Evolutionary conservation across 768 basidiomycete species (phyloP).

Genomic region (Baorangia bicolor): DNA sequence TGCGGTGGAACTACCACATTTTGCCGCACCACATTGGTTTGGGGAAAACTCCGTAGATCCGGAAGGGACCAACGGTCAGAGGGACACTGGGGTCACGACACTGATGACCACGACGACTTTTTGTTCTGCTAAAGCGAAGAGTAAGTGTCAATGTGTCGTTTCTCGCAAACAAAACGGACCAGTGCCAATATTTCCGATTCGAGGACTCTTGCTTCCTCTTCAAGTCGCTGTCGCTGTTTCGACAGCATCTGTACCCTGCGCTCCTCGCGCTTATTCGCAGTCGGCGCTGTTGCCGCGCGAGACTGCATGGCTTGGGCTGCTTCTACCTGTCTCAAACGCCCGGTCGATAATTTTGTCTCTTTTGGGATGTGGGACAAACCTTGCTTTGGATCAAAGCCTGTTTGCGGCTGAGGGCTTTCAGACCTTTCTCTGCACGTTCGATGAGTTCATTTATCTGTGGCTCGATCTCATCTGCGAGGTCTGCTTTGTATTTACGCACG

Average conservation of each 20-base stretch:
- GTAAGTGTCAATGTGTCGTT: not conserved
- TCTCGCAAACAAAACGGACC: conserved; percentile 34
- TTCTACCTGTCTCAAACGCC: conserved; percentile 46
- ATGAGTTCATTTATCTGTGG: conserved; percentile 77
- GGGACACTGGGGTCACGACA: not conserved
- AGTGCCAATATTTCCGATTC: conserved; percentile 61
- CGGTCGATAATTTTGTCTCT: not conserved
- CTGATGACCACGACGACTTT: conserved; percentile 3
- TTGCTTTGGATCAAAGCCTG: conserved; percentile 62
- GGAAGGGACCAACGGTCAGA: not conserved
- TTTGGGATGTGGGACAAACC: conserved; percentile 35
- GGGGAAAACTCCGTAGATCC: not conserved
- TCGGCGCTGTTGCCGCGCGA: conserved; percentile 46
- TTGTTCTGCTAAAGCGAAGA: conserved; percentile 22
- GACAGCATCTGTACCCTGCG: conserved; percentile 61
- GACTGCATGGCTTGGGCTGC: conserved; percentile 43
- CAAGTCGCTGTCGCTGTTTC: conserved; percentile 66
- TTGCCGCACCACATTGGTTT: not conserved
- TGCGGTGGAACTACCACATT: not conserved
- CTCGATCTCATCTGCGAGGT: conserved; percentile 77
- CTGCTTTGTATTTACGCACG: conserved; percentile 70
- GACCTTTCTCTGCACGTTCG: conserved; percentile 65
- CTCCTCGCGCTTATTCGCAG: conserved; percentile 63
- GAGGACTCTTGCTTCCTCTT: conserved; percentile 57
- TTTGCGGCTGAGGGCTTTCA: conserved; percentile 59